These are phyloP conservation scores for Cercospora brassicicola DNA, from an alignment of 2,329 filamentous ascomycete species.

Conservation along the genomic window DNA sequence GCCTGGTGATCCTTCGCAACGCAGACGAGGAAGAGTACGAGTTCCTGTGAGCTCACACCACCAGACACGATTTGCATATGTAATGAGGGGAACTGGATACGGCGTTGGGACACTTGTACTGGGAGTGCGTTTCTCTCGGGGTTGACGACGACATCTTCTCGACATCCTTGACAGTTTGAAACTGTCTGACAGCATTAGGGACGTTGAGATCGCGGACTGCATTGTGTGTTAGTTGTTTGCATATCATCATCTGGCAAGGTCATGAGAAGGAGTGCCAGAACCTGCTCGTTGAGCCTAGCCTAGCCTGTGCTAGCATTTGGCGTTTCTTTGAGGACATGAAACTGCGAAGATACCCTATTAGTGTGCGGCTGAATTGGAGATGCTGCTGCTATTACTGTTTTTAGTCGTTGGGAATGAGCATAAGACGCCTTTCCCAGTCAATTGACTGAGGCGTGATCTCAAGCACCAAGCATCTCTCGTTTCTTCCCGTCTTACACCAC, in stretches of 20 bases:
- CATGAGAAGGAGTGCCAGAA: constrained; percentile 33
- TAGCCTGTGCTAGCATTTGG: neutral
- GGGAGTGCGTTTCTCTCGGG: neutral
- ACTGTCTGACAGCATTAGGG: constrained; percentile 13
- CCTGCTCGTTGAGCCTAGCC: constrained; percentile 9
- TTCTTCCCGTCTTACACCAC: constrained; percentile 1
- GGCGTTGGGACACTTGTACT: constrained; percentile 1
- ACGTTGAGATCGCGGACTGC: neutral
- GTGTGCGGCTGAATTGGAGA: neutral
- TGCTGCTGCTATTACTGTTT: neutral
- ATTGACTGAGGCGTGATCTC: neutral
- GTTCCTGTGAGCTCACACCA: constrained; percentile 33
- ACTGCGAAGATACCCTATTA: constrained; percentile 21
- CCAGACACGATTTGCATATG: neutral
- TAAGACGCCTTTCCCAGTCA: neutral
- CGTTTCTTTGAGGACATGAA: constrained; percentile 26
- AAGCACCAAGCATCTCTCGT: neutral
- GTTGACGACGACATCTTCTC: constrained; percentile 3
- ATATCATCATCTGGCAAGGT: constrained; percentile 25
- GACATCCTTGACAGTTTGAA: constrained; percentile 3
- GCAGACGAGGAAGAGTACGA: constrained; percentile 40
- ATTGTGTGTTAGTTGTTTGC: constrained; percentile 6
- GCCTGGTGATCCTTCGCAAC: constrained; percentile 27
- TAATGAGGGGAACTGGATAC: constrained; percentile 6
- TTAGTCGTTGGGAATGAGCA: neutral